Base-by-base conservation (phyloP, 2,329 filamentous ascomycete species). In the Sarocladium kiliense region DNA sequence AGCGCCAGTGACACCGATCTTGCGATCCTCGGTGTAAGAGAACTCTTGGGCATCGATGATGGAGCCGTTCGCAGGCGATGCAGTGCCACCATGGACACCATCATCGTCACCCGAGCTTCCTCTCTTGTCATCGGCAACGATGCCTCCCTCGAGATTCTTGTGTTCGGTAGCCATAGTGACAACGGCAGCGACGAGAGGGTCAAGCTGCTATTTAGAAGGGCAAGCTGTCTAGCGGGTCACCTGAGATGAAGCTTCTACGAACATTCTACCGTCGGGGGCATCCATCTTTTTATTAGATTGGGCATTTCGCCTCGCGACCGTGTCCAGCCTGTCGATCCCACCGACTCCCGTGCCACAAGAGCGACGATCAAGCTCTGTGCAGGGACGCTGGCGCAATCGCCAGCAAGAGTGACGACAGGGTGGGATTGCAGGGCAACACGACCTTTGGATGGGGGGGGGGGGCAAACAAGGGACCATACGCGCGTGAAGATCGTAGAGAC, bases 1-100 rank as follows among this genome's bases (percentile, higher is more conserved):
- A 5, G 79, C 74, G 2, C 78, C 78, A 0, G 74, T 75, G 26
- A 81, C 66, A 0, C 79, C 80, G 19, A 82, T 76, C 65, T 80
- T 80, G 9, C 74, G 66, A 50, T 71, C 70, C 1, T 77, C 75
- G 0, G 66, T 62, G 51, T 70, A 69, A 3, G 60, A 66, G 59
- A 71, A 74, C 5, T 65, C 66, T 54, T 74, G 32, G 73, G 84
- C 61, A 67, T 81, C 62, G 27, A 68, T 58, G 18, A 63, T 63
- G 36, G 69, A 83, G 16, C 50, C 50, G 11, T 53, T 30, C 21
- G 19, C 3, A 3, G 47, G 16, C 27, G 47, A 51, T 12, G 19
- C n/a, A 18, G 6, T 14, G 18, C 47, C 47, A 23, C 23, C 18
- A 12, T 19, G 27, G 18, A 12, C 26, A 18, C 26, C 30, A 23